Evolutionary conservation across 495 filamentous ascomycete species (phyloP).

Genomic region (Penicillium crystallinum): DNA sequence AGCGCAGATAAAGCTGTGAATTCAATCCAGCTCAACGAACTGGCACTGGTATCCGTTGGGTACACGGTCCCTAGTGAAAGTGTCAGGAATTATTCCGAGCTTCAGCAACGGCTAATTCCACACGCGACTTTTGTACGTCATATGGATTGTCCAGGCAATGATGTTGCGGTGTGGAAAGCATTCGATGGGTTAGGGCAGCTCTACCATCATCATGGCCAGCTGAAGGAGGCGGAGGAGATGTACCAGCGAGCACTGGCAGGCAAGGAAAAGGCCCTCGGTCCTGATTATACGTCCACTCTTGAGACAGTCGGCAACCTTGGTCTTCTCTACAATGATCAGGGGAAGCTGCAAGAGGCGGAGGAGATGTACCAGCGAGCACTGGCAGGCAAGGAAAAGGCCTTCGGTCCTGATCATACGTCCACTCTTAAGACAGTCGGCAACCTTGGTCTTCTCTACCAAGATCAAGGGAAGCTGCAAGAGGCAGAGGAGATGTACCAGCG

Average conservation of each 20-base stretch:
- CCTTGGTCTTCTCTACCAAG: constrained; percentile 20
- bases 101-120: constrained; percentile 34
- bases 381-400: constrained; percentile 29
- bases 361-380: constrained; percentile 28
- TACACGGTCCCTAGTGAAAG: constrained; percentile 19
- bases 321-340: constrained; percentile 31
- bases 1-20: constrained; percentile 4
- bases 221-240: constrained; percentile 33
- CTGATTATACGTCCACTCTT: constrained; percentile 15
- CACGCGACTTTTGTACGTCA: constrained; percentile 28
- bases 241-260: constrained; percentile 26
- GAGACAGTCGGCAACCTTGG: constrained; percentile 1
- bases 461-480: constrained; percentile 30
- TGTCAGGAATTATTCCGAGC: constrained; percentile 20
- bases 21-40: constrained; percentile 11
- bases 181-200: constrained; percentile 16
- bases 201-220: constrained; percentile 27
- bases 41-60: constrained; percentile 25
- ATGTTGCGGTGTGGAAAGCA: constrained; percentile 9
- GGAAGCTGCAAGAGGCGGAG: constrained; percentile 36
- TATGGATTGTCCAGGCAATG: neutral
- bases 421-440: constrained; percentile 34
- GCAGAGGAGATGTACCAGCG: constrained; percentile 34
- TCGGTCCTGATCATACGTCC: constrained; percentile 32
- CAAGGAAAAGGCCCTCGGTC: constrained; percentile 25